Conservation (phyloP, 202 grass and related monocot species). For the Zizania palustris region DNA sequence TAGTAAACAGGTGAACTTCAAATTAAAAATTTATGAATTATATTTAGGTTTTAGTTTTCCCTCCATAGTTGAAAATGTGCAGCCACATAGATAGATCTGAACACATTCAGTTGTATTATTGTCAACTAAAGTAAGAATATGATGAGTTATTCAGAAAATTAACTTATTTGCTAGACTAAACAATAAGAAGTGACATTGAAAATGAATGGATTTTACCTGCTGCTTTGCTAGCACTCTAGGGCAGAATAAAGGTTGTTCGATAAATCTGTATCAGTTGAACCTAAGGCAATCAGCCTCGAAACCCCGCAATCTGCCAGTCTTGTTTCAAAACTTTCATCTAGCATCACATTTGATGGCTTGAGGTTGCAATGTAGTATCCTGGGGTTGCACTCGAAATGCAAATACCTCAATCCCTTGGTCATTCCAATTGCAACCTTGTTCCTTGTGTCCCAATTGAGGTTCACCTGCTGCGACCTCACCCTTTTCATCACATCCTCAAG, state of each 20-base stretch:
- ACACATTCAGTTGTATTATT: neutral
- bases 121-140: neutral
- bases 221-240: constrained; percentile 80
- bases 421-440: constrained; percentile 73
- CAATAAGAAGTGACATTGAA: neutral
- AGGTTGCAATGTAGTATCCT: constrained; percentile 73
- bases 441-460: constrained; percentile 72
- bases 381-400: constrained; percentile 82
- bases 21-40: neutral
- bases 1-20: neutral
- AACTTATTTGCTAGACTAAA: neutral
- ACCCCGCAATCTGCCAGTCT: constrained; percentile 71
- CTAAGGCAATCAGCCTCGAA: constrained; percentile 47
- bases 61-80: neutral
- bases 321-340: constrained; percentile 76
- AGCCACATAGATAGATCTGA: neutral
- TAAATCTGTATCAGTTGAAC: constrained; percentile 45
- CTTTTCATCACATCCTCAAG: constrained; percentile 87
- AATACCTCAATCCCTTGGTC: constrained; percentile 70
- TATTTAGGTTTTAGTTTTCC: neutral
- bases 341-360: constrained; percentile 77
- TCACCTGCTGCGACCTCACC: constrained; percentile 75
- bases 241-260: constrained; percentile 55
- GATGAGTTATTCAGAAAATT: neutral
- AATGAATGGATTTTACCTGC: constrained; percentile 55